Evolutionary conservation across 306 rosid species (phyloP).

Genomic region (Cicer arietinum): DNA sequence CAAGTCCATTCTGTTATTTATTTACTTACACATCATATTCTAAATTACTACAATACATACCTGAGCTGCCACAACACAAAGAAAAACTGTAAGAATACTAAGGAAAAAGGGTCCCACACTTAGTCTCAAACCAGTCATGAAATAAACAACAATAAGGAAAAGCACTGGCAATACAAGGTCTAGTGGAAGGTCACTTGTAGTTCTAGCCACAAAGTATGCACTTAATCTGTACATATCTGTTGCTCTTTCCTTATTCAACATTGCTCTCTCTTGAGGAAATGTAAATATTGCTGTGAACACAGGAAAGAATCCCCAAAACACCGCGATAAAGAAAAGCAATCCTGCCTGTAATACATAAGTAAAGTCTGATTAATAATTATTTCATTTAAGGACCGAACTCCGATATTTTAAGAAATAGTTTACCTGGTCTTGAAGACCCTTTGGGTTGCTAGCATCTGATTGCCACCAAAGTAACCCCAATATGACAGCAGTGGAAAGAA

Average conservation of each 20-base stretch:
- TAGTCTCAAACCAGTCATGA: conserved; percentile 85
- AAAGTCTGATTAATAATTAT: background rate
- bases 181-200: conserved; percentile 92
- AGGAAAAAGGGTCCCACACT: conserved; percentile 71
- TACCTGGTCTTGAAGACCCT: conserved; percentile 92
- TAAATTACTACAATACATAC: conserved; percentile 48
- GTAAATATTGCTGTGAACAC: conserved; percentile 94
- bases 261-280: conserved; percentile 97
- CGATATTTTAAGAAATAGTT: background rate
- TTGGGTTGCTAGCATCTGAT: conserved; percentile 63
- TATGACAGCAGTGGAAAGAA: conserved; percentile 82
- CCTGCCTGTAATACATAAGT: conserved; percentile 68
- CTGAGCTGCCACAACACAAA: conserved; percentile 96
- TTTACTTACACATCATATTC: conserved; percentile 5
- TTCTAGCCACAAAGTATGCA: conserved; percentile 94
- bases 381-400: background rate
- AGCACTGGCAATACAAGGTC: conserved; percentile 78
- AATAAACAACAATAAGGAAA: conserved; percentile 84
- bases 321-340: conserved; percentile 92
- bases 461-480: conserved; percentile 98
- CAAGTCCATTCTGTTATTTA: background rate
- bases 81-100: conserved; percentile 81
- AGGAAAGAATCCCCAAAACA: conserved; percentile 98
- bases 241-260: conserved; percentile 88
- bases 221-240: conserved; percentile 94